These are phyloP conservation scores for Irineochytrium annulatum DNA, from an alignment of 192 early-diverging fungal species.

Conservation along the genomic window DNA sequence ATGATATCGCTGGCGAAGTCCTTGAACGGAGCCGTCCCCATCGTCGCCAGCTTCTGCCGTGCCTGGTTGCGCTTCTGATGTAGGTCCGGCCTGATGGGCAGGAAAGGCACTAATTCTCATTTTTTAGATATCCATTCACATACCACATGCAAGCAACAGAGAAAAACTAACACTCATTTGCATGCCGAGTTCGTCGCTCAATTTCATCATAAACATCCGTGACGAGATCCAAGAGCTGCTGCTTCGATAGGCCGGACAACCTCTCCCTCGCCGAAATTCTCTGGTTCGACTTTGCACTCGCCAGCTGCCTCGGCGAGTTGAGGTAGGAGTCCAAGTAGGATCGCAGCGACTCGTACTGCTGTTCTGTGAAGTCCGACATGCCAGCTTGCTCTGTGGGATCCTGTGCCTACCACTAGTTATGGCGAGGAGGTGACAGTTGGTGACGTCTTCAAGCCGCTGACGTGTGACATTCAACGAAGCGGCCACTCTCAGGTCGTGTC, in stretches of 20 bases:
- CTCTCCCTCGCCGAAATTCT: conserved; percentile 57
- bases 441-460: no score
- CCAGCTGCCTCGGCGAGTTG: conserved; percentile 9
- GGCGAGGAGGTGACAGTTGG: no score
- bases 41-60: conserved; percentile 90
- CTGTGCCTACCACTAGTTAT: no score
- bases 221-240: conserved; percentile 91
- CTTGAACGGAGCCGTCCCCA: conserved; percentile 78
- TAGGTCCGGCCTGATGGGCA: conserved; percentile 79
- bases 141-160: background rate
- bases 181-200: conserved; percentile 57
- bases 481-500: no score
- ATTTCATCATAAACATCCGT: conserved; percentile 97
- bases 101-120: conserved; percentile 65
- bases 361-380: background rate
- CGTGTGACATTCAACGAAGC: no score
- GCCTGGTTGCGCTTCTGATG: conserved; percentile 94
- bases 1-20: conserved; percentile 90
- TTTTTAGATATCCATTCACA: background rate
- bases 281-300: conserved; percentile 21
- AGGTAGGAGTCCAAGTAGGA: conserved; percentile 17
- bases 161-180: conserved; percentile 49
- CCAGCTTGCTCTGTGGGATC: no score
- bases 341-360: conserved; percentile 5
- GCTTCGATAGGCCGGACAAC: conserved; percentile 67